A percentile compares a stretch with the other conserved stretches of the same genome.
phyloP scores from a whole-genome alignment of 768 basidiomycete genomes.

The Mycena venus region DNA sequence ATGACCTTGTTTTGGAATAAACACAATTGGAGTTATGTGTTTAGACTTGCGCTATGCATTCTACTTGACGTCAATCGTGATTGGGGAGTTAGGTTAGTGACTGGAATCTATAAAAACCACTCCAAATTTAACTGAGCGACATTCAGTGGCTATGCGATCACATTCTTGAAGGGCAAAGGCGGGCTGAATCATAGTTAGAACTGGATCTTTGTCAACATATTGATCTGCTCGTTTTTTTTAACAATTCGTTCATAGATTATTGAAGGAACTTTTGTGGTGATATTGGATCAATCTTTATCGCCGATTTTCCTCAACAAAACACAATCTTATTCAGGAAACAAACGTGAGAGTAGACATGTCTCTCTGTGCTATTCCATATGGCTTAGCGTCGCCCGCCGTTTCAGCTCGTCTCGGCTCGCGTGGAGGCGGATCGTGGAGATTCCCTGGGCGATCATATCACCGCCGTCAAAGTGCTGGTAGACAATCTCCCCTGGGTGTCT shows the following conservation, averaged over 20 bases:
- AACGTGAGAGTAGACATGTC: slow-evolving; percentile 42
- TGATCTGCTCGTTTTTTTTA: neutral
- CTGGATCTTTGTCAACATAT: slow-evolving; percentile 47
- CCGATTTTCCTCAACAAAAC: slow-evolving; percentile 52
- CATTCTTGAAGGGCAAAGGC: slow-evolving; percentile 9
- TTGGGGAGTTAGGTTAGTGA: neutral
- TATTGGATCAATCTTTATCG: slow-evolving; percentile 47
- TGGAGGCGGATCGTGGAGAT: slow-evolving; percentile 54
- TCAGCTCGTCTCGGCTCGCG: slow-evolving; percentile 47
- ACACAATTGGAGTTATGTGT: no score
- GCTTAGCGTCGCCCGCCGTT: slow-evolving; percentile 5
- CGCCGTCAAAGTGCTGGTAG: slow-evolving; percentile 41
- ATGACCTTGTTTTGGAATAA: neutral
- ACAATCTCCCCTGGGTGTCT: neutral
- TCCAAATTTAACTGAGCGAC: neutral
- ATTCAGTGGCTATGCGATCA: neutral
- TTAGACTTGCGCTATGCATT: neutral
- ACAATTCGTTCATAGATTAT: slow-evolving; percentile 19
- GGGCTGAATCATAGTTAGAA: slow-evolving; percentile 51
- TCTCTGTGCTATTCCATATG: neutral
- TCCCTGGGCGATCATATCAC: slow-evolving; percentile 51
- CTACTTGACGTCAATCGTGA: neutral
- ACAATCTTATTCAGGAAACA: slow-evolving; percentile 51
- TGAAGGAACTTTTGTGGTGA: slow-evolving; percentile 47
- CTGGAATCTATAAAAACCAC: neutral